Evolutionary conservation across 306 rosid species (phyloP), one percentile per base, ranked within the genome.

Genomic region (Hippophae gyantsensis): DNA sequence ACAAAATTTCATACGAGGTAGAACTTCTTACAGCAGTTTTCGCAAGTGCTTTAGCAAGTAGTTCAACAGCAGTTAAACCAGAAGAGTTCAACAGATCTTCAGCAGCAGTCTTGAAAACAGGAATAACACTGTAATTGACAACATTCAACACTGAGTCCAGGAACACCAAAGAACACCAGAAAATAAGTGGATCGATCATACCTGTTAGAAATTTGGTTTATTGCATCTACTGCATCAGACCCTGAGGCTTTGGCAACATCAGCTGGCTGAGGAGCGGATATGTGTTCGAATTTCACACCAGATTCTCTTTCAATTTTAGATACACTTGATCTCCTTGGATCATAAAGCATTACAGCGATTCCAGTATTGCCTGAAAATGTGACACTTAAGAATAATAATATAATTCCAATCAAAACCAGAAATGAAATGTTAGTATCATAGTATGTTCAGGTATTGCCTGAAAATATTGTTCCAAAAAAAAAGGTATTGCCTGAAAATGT

Each of bases 41-140:
- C 7, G 96, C 96, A 71, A 90, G 98, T 54, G 96, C 96, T 78
- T 90, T 87, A 23, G 98, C 79, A 50, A 90, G 81, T 54, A 90
- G 72, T 25, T 85, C 98, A 60, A 76, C 95, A n/a, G 87, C 81
- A 62, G 98, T 74, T 75, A 90, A 71, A 69, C 82, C 78, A 69
- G 95, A 87, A 58, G 62, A 81, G 42, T 71, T 76, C 65, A 87
- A 64, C 25, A 90, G 80, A 38, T 87, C 92, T 76, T 87, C 89
- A 0, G 98, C 98, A 51, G 90, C 96, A 74, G 84, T 57, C 71
- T 74, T 81, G 82, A 90, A 90, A 48, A 89, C 87, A 58, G 98
- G 96, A 65, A 90, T 71, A 48, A 87, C 89, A 65, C 98, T 87
- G 74, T 59, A 68, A 52, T 58, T 23, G 13, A 56, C 58, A 49